Evolutionary conservation across 2,329 filamentous ascomycete genomes (phyloP).

Genomic region (Neofusicoccum laricinum): DNA sequence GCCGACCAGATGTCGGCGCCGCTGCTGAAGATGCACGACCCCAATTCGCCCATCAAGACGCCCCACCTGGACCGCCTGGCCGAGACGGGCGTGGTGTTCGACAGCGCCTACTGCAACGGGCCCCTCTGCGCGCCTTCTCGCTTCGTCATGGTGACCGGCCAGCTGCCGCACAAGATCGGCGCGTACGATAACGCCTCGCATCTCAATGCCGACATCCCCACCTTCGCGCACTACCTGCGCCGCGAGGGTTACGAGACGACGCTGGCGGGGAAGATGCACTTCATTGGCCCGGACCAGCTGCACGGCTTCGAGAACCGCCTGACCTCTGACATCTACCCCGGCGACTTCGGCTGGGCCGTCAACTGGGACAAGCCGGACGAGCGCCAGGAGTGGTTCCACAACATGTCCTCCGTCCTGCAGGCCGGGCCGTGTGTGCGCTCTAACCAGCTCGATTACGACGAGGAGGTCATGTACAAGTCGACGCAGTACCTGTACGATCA

Average conservation of each 20-base stretch:
- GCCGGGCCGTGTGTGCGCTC: constrained; percentile 84
- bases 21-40: constrained; percentile 87
- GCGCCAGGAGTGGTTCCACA: constrained; percentile 89
- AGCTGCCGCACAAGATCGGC: constrained; percentile 85
- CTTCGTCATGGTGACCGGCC: constrained; percentile 91
- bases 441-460: constrained; percentile 94
- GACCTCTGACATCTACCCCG: constrained; percentile 94
- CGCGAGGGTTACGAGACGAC: constrained; percentile 84
- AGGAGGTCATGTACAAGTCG: constrained; percentile 91
- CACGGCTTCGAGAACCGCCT: constrained; percentile 91
- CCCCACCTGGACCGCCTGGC: constrained; percentile 85
- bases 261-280: constrained; percentile 95
- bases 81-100: constrained; percentile 79
- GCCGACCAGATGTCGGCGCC: constrained; percentile 92
- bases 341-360: constrained; percentile 90
- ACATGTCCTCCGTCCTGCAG: constrained; percentile 88
- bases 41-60: constrained; percentile 84
- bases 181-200: constrained; percentile 90
- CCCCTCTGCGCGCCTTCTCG: constrained; percentile 89
- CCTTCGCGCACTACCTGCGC: constrained; percentile 88
- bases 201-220: constrained; percentile 79
- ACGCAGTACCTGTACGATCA: constrained; percentile 89
- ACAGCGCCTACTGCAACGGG: constrained; percentile 91
- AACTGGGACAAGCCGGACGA: constrained; percentile 89
- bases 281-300: constrained; percentile 83